These are phyloP conservation scores for Yarrowia sp. DNA, from an alignment of 805 yeast species.

Conservation along the genomic window DNA sequence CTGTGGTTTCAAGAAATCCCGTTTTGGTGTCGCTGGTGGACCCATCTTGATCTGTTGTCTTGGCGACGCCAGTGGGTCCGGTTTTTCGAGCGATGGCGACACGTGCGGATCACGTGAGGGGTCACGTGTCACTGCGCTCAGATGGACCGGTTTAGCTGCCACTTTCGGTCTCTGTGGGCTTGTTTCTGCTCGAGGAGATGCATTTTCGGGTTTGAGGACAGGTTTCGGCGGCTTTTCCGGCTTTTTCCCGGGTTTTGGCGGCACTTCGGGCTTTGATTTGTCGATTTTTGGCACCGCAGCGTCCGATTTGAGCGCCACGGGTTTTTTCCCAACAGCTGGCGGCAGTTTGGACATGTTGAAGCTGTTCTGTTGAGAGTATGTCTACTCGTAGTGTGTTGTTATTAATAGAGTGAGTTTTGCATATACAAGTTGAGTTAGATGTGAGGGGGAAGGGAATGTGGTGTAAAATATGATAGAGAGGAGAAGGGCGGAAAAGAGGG, in stretches of 20 bases:
- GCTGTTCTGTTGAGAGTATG: neutral
- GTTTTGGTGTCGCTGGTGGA: conserved; percentile 18
- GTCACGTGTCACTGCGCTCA: neutral
- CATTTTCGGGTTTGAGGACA: neutral
- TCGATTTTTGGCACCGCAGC: neutral
- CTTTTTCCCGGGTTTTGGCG: conserved; percentile 12
- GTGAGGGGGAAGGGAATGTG: neutral
- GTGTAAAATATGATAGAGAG: too few relatives aligned
- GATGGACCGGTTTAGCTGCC: conserved; percentile 11
- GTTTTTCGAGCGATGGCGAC: neutral
- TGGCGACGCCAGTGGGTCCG: conserved; percentile 3
- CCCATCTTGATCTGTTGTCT: neutral
- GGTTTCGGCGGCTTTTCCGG: conserved; percentile 4
- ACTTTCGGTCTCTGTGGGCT: conserved; percentile 2
- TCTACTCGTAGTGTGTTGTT: conserved; percentile 4
- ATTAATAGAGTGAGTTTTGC: conserved; percentile 9
- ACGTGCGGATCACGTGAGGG: too few relatives aligned
- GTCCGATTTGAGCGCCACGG: conserved; percentile 12
- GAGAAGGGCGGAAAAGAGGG: too few relatives aligned
- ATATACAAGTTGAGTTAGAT: neutral
- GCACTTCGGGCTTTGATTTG: neutral
- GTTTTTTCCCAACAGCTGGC: conserved; percentile 27
- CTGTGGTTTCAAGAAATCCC: conserved; percentile 5
- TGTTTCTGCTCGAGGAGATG: neutral
- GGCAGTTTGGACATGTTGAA: conserved; percentile 19